Evolutionary conservation across 257 asterid species (phyloP).

Genomic region (Coffea canephora): DNA sequence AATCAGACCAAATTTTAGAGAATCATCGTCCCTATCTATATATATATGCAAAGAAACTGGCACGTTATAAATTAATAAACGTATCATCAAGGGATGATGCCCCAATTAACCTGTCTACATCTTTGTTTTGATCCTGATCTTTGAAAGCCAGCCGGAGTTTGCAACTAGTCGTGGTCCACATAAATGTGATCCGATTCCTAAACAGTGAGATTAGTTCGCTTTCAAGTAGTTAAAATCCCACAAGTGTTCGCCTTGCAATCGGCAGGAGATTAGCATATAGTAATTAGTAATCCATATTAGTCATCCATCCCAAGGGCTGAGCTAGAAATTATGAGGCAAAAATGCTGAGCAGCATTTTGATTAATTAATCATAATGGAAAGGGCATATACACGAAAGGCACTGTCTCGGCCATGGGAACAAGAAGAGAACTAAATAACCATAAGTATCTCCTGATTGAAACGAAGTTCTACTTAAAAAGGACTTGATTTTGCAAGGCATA

Average conservation of each 20-base stretch:
- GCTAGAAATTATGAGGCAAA: not conserved
- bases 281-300: not conserved
- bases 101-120: not conserved
- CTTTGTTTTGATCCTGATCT: too few species aligned
- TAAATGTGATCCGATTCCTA: not conserved
- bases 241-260: not conserved
- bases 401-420: not conserved
- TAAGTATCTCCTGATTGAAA: not conserved
- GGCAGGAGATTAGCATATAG: not conserved
- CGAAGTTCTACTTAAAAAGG: not conserved
- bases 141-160: not conserved
- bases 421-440: not conserved
- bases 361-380: constrained; percentile 2
- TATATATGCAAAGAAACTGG: not conserved
- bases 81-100: not conserved
- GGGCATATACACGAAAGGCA: constrained; percentile 10
- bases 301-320: not conserved
- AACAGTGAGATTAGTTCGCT: not conserved
- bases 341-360: not conserved
- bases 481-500: not conserved
- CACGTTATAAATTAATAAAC: too few species aligned
- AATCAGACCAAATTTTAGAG: too few species aligned
- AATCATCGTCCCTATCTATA: not conserved
- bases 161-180: not conserved
- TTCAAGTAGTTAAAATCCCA: not conserved